Conservation (phyloP, 148 eudicot species). For the Silene conica region DNA sequence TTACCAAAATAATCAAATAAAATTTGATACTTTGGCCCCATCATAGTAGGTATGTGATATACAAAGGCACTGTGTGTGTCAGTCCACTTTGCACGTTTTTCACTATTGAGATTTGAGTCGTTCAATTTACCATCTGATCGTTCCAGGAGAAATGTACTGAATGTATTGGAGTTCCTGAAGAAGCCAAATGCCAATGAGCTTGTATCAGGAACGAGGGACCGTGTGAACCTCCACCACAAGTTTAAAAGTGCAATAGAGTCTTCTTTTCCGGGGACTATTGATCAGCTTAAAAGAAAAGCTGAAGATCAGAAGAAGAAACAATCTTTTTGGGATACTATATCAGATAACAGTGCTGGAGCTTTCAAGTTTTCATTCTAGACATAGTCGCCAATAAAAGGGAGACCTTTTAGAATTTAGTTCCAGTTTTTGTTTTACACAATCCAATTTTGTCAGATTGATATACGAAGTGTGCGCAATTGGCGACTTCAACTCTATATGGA, state of each 20-base stretch:
- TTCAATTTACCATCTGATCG: background rate
- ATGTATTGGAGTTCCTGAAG: constrained; percentile 84
- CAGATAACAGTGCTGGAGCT: constrained; percentile 71
- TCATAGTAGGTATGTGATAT: too few species aligned
- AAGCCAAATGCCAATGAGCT: constrained; percentile 86
- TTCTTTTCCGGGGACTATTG: constrained; percentile 69
- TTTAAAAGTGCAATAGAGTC: constrained; percentile 68
- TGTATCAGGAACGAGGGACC: constrained; percentile 90
- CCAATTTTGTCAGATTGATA: background rate
- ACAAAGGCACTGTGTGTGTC: too few species aligned
- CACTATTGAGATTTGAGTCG: background rate
- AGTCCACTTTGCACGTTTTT: background rate
- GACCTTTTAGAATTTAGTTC: background rate
- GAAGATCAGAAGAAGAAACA: constrained; percentile 56
- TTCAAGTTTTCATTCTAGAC: constrained; percentile 78
- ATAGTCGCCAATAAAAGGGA: background rate
- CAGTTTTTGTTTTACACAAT: background rate
- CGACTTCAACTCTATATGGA: background rate
- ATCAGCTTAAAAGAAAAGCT: constrained; percentile 47
- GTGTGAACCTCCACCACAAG: constrained; percentile 75
- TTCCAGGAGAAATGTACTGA: constrained; percentile 82
- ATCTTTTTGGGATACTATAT: constrained; percentile 72
- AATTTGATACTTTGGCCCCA: too few species aligned
- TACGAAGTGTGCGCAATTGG: background rate
- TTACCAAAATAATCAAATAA: too few species aligned